phyloP scores from a whole-genome alignment of 495 filamentous ascomycete genomes.

The Aspergillus campestris region DNA sequence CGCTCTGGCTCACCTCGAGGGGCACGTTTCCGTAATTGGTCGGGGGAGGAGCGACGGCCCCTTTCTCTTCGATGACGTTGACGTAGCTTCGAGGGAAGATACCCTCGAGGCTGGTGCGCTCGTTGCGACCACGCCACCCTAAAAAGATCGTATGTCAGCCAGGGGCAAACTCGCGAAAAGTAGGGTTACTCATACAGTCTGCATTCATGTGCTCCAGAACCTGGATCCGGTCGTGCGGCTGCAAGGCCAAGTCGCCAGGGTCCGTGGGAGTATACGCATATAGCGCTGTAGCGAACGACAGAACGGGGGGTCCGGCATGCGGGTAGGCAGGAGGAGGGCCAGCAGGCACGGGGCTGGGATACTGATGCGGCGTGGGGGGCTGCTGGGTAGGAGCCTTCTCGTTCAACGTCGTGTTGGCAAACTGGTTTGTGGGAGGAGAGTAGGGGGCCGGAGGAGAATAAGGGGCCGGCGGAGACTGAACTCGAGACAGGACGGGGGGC shows the following conservation, averaged over 20 bases:
- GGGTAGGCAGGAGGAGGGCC: slow-evolving; percentile 35
- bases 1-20: slow-evolving; percentile 41
- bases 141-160: slow-evolving; percentile 14
- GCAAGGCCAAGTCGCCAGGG: slow-evolving; percentile 67
- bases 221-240: slow-evolving; percentile 65
- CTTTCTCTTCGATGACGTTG: slow-evolving; percentile 45
- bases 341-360: slow-evolving; percentile 45
- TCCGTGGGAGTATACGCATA: slow-evolving; percentile 76
- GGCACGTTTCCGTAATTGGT: slow-evolving; percentile 47
- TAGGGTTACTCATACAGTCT: slow-evolving; percentile 56
- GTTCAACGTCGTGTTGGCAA: slow-evolving; percentile 38
- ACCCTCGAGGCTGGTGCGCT: slow-evolving; percentile 71
- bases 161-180: not conserved
- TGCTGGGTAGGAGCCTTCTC: slow-evolving; percentile 46
- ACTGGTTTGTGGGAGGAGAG: slow-evolving; percentile 35
- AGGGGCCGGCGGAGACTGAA: slow-evolving; percentile 19
- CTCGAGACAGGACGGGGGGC: slow-evolving; percentile 18
- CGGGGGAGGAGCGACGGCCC: slow-evolving; percentile 21
- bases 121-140: slow-evolving; percentile 77
- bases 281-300: slow-evolving; percentile 68
- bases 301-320: slow-evolving; percentile 35
- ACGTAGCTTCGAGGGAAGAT: slow-evolving; percentile 91
- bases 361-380: slow-evolving; percentile 29
- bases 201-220: slow-evolving; percentile 87
- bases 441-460: slow-evolving; percentile 31